Percentiles rank a stretch among this genome's conserved stretches.
phyloP scores from a whole-genome alignment of 169 alveolate species.

The Plasmodium gonderi region DNA sequence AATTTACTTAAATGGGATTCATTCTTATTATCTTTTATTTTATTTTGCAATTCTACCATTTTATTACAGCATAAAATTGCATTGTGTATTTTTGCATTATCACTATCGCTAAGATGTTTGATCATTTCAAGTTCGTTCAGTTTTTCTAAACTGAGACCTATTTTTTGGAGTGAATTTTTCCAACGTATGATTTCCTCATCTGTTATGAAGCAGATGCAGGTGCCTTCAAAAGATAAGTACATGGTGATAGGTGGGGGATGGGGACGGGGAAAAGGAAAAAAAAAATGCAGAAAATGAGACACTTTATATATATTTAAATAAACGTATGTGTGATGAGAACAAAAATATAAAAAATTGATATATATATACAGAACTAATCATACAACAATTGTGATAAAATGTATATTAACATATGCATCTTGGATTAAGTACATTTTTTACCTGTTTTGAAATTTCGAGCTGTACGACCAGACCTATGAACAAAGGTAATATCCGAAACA shows the following conservation, averaged over 20 bases:
- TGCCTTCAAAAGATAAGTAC: too few species aligned
- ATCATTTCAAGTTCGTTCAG: slow-evolving; percentile 31
- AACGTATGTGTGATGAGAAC: too few species aligned
- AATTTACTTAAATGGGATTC: slow-evolving; percentile 13
- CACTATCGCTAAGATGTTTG: slow-evolving; percentile 10
- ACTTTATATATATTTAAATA: background rate
- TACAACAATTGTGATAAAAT: background rate
- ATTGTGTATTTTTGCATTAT: slow-evolving; percentile 2
- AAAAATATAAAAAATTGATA: too few species aligned
- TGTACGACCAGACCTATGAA: slow-evolving; percentile 96
- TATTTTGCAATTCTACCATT: slow-evolving; percentile 40
- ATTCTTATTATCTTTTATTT: slow-evolving; percentile 8
- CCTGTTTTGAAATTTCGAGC: slow-evolving; percentile 95
- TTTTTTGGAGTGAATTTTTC: slow-evolving; percentile 23
- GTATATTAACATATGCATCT: background rate
- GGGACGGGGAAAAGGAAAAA: background rate
- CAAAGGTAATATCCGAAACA: slow-evolving; percentile 90
- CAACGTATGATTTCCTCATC: slow-evolving; percentile 43
- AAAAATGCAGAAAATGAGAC: background rate
- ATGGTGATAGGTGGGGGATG: too few species aligned
- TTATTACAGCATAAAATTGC: slow-evolving; percentile 35
- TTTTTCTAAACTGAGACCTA: slow-evolving; percentile 43
- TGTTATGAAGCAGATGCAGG: slow-evolving; percentile 52
- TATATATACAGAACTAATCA: background rate
- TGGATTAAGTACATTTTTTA: background rate